These are phyloP conservation scores for Stemphylium beticola DNA, from an alignment of 2,329 filamentous ascomycete species.

Conservation along the genomic window DNA sequence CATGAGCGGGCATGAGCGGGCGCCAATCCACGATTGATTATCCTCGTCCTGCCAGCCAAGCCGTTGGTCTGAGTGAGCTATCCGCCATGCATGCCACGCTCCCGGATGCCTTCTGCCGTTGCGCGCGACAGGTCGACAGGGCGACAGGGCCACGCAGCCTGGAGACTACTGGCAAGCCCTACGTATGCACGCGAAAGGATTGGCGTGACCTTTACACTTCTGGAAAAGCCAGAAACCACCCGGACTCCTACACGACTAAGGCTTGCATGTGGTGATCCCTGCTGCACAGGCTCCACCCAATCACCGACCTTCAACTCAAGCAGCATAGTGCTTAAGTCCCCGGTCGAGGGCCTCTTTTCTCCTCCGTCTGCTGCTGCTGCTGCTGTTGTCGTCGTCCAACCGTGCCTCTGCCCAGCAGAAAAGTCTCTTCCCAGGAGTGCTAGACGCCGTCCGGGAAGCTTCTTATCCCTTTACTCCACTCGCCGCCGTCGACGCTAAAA, in stretches of 20 bases:
- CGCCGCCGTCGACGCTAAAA: conserved; percentile 25
- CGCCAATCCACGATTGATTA: conserved; percentile 25
- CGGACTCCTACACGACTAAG: conserved; percentile 28
- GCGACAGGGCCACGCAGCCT: conserved; percentile 2
- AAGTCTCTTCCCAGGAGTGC: not conserved
- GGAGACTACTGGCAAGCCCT: conserved; percentile 10
- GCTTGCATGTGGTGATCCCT: conserved; percentile 34
- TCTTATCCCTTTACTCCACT: conserved; percentile 17
- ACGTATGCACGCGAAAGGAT: conserved; percentile 10
- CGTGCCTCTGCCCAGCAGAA: conserved; percentile 13
- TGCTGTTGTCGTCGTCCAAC: conserved; percentile 13
- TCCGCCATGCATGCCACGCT: conserved; percentile 20
- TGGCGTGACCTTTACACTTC: conserved; percentile 10
- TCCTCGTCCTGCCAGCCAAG: conserved; percentile 14
- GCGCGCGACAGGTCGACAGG: not conserved
- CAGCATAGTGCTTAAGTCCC: conserved; percentile 40
- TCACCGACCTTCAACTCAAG: conserved; percentile 28
- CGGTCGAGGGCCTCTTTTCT: conserved; percentile 25
- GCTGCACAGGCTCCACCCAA: conserved; percentile 34
- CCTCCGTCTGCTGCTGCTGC: conserved; percentile 23
- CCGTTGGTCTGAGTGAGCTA: conserved; percentile 29
- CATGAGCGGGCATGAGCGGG: conserved; percentile 23
- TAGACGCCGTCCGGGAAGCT: not conserved
- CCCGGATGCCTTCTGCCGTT: conserved; percentile 20
- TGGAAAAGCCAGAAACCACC: conserved; percentile 9